These are phyloP conservation scores for Linum tenue DNA, from an alignment of 345 rosid species.

Conservation along the genomic window DNA sequence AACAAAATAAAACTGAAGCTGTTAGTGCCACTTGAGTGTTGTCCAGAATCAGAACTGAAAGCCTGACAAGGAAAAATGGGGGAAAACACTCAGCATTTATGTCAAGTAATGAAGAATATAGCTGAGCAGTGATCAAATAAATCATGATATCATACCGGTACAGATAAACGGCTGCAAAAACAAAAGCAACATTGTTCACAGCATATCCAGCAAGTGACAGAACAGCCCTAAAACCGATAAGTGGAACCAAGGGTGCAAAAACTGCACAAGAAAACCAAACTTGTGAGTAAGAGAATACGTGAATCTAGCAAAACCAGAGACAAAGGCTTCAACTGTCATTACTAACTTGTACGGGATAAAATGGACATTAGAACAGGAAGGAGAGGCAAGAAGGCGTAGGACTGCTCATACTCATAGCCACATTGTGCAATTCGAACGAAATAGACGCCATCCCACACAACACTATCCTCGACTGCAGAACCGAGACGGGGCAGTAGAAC, in stretches of 20 bases:
- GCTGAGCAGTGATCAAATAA: not conserved
- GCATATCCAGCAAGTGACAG: slow-evolving; percentile 68
- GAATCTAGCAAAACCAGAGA: not conserved
- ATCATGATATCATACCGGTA: slow-evolving; percentile 27
- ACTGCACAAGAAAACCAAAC: slow-evolving; percentile 27
- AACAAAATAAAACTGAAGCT: slow-evolving; percentile 73
- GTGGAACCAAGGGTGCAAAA: slow-evolving; percentile 57
- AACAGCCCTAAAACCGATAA: slow-evolving; percentile 71
- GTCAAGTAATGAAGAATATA: not conserved
- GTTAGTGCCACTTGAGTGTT: slow-evolving; percentile 54
- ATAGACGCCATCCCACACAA: slow-evolving; percentile 90
- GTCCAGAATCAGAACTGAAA: slow-evolving; percentile 59
- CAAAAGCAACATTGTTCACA: slow-evolving; percentile 58
- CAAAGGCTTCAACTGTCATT: not conserved
- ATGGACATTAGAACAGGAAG: slow-evolving; percentile 53
- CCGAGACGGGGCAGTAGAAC: slow-evolving; percentile 26
- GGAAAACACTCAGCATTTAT: slow-evolving; percentile 17
- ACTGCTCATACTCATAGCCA: slow-evolving; percentile 90
- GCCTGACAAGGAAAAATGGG: slow-evolving; percentile 38
- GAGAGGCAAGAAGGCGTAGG: slow-evolving; percentile 78
- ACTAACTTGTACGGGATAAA: slow-evolving; percentile 55
- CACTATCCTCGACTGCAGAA: slow-evolving; percentile 37
- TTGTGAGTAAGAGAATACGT: not conserved
- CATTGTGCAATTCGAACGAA: slow-evolving; percentile 73
- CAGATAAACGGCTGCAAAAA: slow-evolving; percentile 41